Conservation (phyloP, 768 basidiomycete species). For the Rhodocollybia butyracea region DNA sequence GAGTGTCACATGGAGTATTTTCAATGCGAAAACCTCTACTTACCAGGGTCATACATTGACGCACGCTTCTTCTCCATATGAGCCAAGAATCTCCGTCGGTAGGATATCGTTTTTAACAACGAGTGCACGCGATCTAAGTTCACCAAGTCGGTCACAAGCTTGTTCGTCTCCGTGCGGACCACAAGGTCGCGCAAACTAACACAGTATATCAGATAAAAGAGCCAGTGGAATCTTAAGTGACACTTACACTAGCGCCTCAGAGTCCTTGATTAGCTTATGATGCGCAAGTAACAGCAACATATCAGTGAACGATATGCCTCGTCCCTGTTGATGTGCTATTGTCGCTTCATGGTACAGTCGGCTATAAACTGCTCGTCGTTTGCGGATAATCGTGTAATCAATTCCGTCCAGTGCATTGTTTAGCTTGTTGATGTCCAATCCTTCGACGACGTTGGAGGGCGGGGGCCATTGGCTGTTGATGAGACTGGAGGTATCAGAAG, state of each 20-base stretch:
- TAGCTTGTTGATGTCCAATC: slow-evolving; percentile 64
- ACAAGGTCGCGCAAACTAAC: slow-evolving; percentile 79
- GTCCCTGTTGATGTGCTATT: slow-evolving; percentile 64
- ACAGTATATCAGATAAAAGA: not conserved
- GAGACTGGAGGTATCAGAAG: slow-evolving; percentile 4
- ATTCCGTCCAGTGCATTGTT: slow-evolving; percentile 56
- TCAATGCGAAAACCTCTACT: slow-evolving; percentile 34
- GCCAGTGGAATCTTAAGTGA: not conserved
- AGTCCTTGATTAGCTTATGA: slow-evolving; percentile 88
- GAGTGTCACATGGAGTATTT: slow-evolving; percentile 1
- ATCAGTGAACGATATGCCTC: slow-evolving; percentile 86
- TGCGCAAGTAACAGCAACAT: slow-evolving; percentile 89
- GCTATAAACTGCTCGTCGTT: slow-evolving; percentile 67
- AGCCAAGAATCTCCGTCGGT: slow-evolving; percentile 64
- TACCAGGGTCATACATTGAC: slow-evolving; percentile 27
- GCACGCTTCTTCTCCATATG: slow-evolving; percentile 39
- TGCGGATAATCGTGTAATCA: slow-evolving; percentile 60
- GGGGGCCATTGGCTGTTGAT: slow-evolving; percentile 22
- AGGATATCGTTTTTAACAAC: slow-evolving; percentile 70
- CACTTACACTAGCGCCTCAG: slow-evolving; percentile 82
- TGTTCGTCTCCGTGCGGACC: slow-evolving; percentile 68
- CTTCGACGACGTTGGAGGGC: slow-evolving; percentile 37
- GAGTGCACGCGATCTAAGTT: slow-evolving; percentile 84
- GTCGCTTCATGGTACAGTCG: slow-evolving; percentile 85
- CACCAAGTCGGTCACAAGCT: slow-evolving; percentile 78